phyloP scores from a whole-genome alignment of 176 grass and related monocot genomes.

The Microstegium vimineum region DNA sequence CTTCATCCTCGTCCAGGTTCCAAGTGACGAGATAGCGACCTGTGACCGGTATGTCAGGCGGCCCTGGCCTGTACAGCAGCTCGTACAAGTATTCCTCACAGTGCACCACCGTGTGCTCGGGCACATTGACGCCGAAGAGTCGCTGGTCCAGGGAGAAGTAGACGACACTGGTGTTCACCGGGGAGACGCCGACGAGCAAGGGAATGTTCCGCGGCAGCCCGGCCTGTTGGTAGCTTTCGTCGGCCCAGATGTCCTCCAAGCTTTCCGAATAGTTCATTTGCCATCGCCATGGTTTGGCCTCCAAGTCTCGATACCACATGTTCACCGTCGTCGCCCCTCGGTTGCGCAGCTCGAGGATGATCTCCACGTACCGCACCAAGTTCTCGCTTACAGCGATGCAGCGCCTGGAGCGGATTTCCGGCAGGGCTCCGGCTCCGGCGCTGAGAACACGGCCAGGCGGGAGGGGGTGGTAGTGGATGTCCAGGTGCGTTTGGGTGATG shows the following conservation, averaged over 20 bases:
- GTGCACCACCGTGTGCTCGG: too few relatives aligned
- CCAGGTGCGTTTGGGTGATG: too few relatives aligned
- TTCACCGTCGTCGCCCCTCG: neutral
- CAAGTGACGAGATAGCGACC: neutral
- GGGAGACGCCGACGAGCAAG: too few relatives aligned
- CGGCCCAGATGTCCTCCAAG: neutral
- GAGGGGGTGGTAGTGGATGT: too few relatives aligned
- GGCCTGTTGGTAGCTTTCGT: too few relatives aligned
- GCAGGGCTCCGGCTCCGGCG: too few relatives aligned
- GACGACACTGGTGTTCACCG: too few relatives aligned
- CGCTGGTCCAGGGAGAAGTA: too few relatives aligned
- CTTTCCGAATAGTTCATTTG: accelerated
- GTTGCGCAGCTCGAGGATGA: neutral
- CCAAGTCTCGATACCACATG: neutral
- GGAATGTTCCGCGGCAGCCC: too few relatives aligned
- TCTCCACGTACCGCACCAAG: neutral
- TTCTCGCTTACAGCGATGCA: neutral
- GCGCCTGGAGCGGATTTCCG: neutral
- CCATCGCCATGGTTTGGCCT: neutral
- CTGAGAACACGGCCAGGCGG: neutral
- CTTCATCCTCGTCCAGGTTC: neutral
- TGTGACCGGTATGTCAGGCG: neutral
- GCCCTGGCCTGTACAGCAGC: neutral
- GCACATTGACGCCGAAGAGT: too few relatives aligned
- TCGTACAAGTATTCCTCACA: too few relatives aligned